Conservation (phyloP, 805 yeast genomes). For the Lachancea fermentati region DNA sequence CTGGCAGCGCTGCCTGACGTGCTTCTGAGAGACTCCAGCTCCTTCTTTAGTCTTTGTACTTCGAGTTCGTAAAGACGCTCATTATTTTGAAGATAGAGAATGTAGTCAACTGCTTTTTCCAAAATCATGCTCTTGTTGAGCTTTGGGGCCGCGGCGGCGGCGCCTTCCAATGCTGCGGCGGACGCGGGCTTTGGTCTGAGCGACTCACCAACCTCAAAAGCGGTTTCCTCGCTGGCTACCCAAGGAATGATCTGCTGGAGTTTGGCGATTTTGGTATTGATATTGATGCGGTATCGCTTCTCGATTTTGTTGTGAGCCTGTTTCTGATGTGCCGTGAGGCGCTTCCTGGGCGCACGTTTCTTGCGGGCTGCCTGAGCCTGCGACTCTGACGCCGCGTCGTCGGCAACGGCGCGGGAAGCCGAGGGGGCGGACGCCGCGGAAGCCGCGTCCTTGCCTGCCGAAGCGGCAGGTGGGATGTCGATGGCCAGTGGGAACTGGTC, state of each 20-base stretch:
- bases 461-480: background rate
- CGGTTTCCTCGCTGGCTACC: conserved; percentile 57
- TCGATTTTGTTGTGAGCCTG: conserved; percentile 71
- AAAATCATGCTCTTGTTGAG: conserved; percentile 62
- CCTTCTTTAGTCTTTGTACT: conserved; percentile 30
- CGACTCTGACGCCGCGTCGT: conserved; percentile 1
- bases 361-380: conserved; percentile 22
- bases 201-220: conserved; percentile 42
- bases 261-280: conserved; percentile 65
- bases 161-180: conserved; percentile 5
- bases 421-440: conserved; percentile 1
- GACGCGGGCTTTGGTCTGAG: conserved; percentile 3
- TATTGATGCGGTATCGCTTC: conserved; percentile 63
- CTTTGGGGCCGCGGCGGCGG: conserved; percentile 30
- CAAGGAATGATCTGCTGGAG: conserved; percentile 63
- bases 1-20: background rate
- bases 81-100: conserved; percentile 46
- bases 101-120: conserved; percentile 62
- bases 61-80: conserved; percentile 35
- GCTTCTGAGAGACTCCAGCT: conserved; percentile 24
- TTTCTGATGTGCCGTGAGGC: conserved; percentile 54
- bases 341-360: conserved; percentile 49
- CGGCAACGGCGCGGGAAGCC: background rate
- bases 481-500: conserved; percentile 3
- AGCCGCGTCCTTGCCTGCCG: conserved; percentile 1